Base-by-base conservation (phyloP, 371 early-diverging fungal species). In the Mucor irregularis region DNA sequence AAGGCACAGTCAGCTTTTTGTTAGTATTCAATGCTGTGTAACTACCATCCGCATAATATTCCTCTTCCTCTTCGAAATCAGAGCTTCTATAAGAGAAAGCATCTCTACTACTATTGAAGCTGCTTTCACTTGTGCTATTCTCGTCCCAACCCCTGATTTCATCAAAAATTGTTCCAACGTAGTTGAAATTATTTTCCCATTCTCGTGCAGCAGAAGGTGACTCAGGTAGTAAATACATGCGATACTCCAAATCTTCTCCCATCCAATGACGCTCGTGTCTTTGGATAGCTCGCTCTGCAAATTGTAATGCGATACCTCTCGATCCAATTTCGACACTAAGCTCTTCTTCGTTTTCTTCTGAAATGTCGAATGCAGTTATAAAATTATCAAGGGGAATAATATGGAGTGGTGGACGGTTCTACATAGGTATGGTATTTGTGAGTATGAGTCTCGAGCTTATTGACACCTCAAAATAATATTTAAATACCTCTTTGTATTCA, bases 211-310 rank as follows among this genome's bases (percentile, higher is more conserved):
- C 60, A 10, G 40, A 54, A 6, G 59, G 28, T 1, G 54, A 50
- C 30, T 70, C 70, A 19, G 70, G 61, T 28, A 70, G 38, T 17
- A 70, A 46, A 33, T 66, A 66, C 66, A 66, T 63, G 16, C 66
- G 59, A 38, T 55, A 62, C 17, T 62, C 70, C 11, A 51, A 38
- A n/a, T 55, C 42, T 11, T 58, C 51, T 4, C 24, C 17, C 13
- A 59, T 13, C 47, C 54, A 50, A 10, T 38, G 13, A 26, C 58
- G 10, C 28, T 58, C 56, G 35, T 43, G 28, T 38, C 46, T 52
- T 28, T 49, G 35, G 24, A 66, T 17, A 0, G 61, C 59, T 16
- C 39, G 52, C 24, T 61, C 58, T 30, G 61, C 55, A 34, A 70
- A 70, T 19, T 70, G 56, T 11, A 70, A 58, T 7, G 58, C 66